Evolutionary conservation across 805 yeast species (phyloP).

Genomic region (Saccharomycopsis synnaedendra): DNA sequence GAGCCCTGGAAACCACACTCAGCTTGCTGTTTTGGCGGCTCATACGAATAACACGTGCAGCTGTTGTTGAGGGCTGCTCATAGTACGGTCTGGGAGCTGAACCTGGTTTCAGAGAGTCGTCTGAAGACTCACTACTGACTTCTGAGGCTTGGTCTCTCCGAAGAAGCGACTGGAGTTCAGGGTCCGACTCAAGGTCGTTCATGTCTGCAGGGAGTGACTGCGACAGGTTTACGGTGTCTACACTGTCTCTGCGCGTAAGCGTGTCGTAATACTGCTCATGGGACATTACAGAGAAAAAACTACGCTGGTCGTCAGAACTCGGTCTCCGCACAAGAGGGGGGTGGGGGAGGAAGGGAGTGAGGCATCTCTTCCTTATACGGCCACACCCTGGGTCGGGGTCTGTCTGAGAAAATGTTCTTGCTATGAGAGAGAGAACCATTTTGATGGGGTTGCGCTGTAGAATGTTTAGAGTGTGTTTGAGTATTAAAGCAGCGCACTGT

Average conservation of each 20-base stretch:
- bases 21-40: constrained; percentile 9
- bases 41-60: neutral
- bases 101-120: neutral
- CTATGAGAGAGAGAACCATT: too few relatives aligned
- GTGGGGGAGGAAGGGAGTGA: too few relatives aligned
- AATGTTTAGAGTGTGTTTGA: too few relatives aligned
- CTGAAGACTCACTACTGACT: neutral
- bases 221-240: constrained; percentile 2
- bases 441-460: too few relatives aligned
- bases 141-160: neutral
- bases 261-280: too few relatives aligned
- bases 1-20: neutral
- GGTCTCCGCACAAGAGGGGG: too few relatives aligned
- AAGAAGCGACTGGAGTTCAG: constrained; percentile 2
- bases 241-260: neutral
- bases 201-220: constrained; percentile 15
- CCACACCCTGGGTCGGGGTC: too few relatives aligned
- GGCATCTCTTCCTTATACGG: too few relatives aligned
- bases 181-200: constrained; percentile 4
- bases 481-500: too few relatives aligned
- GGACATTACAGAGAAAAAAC: too few relatives aligned
- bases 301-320: too few relatives aligned
- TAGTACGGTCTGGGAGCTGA: neutral
- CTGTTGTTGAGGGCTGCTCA: neutral
- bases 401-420: too few relatives aligned